These are phyloP conservation scores for Auricularia auricula-judae DNA, from an alignment of 768 basidiomycete genomes.

Conservation along the genomic window DNA sequence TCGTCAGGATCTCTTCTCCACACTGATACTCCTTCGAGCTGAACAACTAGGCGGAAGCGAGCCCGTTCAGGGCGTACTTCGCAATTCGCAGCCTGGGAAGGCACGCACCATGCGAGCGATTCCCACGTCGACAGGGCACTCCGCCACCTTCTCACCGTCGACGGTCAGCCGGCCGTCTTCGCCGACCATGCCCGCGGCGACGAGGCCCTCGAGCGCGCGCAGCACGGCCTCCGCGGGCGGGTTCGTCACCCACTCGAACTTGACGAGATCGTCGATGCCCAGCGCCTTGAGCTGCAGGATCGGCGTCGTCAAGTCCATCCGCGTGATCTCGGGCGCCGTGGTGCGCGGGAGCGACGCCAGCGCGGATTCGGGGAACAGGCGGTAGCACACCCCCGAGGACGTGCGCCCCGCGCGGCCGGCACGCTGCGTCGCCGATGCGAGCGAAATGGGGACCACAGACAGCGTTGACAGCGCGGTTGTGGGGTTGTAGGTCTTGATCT, in stretches of 20 bases:
- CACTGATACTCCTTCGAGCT: slow-evolving; percentile 77
- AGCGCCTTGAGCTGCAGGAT: slow-evolving; percentile 90
- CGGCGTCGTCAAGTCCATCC: slow-evolving; percentile 83
- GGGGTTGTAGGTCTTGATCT: slow-evolving; percentile 90
- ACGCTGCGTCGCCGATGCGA: slow-evolving; percentile 85
- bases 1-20: slow-evolving; percentile 91
- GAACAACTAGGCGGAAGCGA: slow-evolving; percentile 49
- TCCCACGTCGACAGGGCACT: slow-evolving; percentile 87
- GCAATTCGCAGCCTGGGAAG: background rate
- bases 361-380: slow-evolving; percentile 65
- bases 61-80: no score
- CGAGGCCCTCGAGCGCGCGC: slow-evolving; percentile 75
- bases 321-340: slow-evolving; percentile 82
- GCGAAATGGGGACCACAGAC: slow-evolving; percentile 69
- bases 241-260: slow-evolving; percentile 88
- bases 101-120: slow-evolving; percentile 82
- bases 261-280: slow-evolving; percentile 90
- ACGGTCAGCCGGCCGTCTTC: slow-evolving; percentile 66
- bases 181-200: slow-evolving; percentile 72
- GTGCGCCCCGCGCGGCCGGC: slow-evolving; percentile 94
- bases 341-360: slow-evolving; percentile 51
- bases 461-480: slow-evolving; percentile 77
- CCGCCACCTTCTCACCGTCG: slow-evolving; percentile 79
- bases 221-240: slow-evolving; percentile 82
- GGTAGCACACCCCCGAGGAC: slow-evolving; percentile 82